Evolutionary conservation across 257 asterid species (phyloP).

Genomic region (Penstemon barbatus): DNA sequence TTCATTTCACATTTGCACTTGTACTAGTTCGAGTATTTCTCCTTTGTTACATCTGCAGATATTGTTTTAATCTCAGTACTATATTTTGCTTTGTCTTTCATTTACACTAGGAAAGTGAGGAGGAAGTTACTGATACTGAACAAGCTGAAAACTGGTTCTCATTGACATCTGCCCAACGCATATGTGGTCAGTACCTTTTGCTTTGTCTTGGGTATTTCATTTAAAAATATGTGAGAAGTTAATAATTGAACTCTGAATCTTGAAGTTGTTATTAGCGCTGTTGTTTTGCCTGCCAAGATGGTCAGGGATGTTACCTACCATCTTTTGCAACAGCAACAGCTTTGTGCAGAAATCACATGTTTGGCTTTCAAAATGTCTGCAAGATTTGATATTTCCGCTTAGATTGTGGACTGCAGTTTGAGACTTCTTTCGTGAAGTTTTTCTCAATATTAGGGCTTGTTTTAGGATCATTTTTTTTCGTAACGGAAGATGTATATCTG

Average conservation of each 20-base stretch:
- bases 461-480: too few species aligned
- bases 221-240: background rate
- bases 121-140: slow-evolving; percentile 97
- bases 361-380: too few species aligned
- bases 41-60: slow-evolving; percentile 15
- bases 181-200: slow-evolving; percentile 69
- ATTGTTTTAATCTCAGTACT: slow-evolving; percentile 19
- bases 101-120: slow-evolving; percentile 83
- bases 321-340: too few species aligned
- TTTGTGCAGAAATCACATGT: too few species aligned
- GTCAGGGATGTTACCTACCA: too few species aligned
- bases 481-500: too few species aligned
- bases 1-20: slow-evolving; percentile 13
- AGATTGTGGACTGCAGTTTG: too few species aligned
- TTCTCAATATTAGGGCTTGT: too few species aligned
- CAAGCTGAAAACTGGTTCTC: slow-evolving; percentile 99
- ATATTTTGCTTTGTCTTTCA: slow-evolving; percentile 29
- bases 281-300: too few species aligned
- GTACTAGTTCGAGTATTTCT: background rate
- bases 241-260: background rate
- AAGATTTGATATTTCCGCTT: too few species aligned
- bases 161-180: slow-evolving; percentile 93
- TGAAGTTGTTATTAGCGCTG: background rate
- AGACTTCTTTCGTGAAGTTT: too few species aligned
- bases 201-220: slow-evolving; percentile 9